These are phyloP conservation scores for Fusarium buxicola DNA, from an alignment of 2,329 filamentous ascomycete genomes.

Conservation along the genomic window DNA sequence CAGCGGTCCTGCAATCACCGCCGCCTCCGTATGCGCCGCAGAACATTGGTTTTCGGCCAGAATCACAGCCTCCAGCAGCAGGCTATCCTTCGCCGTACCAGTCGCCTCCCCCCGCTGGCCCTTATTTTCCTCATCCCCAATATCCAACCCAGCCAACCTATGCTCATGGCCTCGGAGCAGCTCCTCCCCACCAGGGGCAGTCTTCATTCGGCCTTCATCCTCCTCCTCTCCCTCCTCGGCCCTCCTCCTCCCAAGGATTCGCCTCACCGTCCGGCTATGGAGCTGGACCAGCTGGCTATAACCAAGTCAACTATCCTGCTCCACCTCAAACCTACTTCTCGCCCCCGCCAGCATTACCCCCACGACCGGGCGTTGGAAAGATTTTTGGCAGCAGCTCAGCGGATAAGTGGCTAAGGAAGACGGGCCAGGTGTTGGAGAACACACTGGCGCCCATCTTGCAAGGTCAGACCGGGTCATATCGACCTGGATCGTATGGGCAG, in stretches of 20 bases:
- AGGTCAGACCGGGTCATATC: constrained; percentile 26
- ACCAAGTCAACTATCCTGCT: constrained; percentile 46
- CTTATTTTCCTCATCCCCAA: constrained; percentile 36
- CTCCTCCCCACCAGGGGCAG: constrained; percentile 23
- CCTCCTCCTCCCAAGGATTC: constrained; percentile 37
- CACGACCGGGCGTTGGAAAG: constrained; percentile 38
- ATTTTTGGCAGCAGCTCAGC: constrained; percentile 51
- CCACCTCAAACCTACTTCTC: constrained; percentile 50
- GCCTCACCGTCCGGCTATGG: constrained; percentile 31
- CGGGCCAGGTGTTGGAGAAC: constrained; percentile 50
- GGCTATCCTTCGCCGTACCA: constrained; percentile 31
- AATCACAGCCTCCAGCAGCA: constrained; percentile 23
- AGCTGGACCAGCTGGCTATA: constrained; percentile 39
- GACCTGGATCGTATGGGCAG: constrained; percentile 27
- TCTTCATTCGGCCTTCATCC: constrained; percentile 26
- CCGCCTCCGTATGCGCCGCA: constrained; percentile 43
- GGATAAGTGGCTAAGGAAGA: constrained; percentile 52
- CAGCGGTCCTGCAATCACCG: constrained; percentile 34
- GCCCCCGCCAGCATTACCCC: constrained; percentile 40
- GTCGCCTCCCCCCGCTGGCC: constrained; percentile 16
- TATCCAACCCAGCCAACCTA: constrained; percentile 42
- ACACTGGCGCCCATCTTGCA: constrained; percentile 49
- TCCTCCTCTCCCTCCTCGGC: constrained; percentile 47
- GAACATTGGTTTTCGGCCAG: constrained; percentile 15
- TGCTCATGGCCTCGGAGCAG: constrained; percentile 13